Base-by-base conservation (phyloP, 1,139 yeast species). In the Scheffersomyces quercinus region DNA sequence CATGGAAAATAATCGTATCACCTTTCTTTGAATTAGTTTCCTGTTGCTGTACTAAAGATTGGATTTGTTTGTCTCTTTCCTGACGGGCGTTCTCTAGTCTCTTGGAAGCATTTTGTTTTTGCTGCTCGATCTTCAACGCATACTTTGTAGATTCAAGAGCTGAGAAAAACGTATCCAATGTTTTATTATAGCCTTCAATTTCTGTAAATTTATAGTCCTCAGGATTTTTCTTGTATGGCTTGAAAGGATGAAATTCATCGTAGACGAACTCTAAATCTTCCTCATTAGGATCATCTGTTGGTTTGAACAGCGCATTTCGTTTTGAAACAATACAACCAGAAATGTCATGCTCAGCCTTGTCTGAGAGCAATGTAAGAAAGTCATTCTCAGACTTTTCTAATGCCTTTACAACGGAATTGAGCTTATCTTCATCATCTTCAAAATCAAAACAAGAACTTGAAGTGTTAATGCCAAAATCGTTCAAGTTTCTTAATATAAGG, bases 191-290 rank as follows among this genome's bases (percentile, higher is more conserved):
- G 0, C 95, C 91, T 8, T 63, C 55, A 8, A 80, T 63, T 29
- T 64, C 64, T 3, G 70, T 62, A 36, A 75, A 63, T 41, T 65
- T 65, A 40, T 63, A 64, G 20, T 58, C 49, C 13, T 65, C 69
- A 3, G 52, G 50, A 28, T 63, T 52, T 41, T 73, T 70, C 47
- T 77, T 70, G 43, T 64, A 58, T 0, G 96, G 96, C 42, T 73
- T 62, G 61, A 85, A 90, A 0, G 98, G 97, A 62, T 88, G 95
- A 59, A 89, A 93, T 49, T 88, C 95, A 43, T 88, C 95, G 51
- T 78, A 87, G 2, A 84, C 62, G 45, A 67, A 81, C 52, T 82
- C 80, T 55, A 79, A 68, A 35, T 62, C 65, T 11, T 58, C 58
- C 24, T 60, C 61, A 2, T 64, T 58, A 29, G 66, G 67, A 2